Conservation (phyloP, 495 filamentous ascomycete genomes). For the Xylaria sp. region DNA sequence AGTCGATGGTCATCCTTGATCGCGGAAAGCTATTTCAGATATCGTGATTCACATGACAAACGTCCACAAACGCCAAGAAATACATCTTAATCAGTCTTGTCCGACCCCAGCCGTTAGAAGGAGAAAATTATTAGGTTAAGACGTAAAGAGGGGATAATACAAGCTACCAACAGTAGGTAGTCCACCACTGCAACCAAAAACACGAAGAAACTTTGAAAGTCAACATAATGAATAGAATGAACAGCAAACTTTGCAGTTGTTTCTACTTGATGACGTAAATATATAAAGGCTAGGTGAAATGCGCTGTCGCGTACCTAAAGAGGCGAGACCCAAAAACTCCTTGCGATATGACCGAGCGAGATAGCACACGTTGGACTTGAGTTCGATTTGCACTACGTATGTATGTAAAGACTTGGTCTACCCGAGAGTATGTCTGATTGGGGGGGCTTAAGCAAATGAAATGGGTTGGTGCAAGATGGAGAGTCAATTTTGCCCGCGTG, state of each 20-base stretch:
- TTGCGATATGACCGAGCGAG: not conserved
- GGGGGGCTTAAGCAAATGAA: not conserved
- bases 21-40: not conserved
- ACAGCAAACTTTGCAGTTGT: too few relatives aligned
- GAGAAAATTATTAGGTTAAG: not conserved
- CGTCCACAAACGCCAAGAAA: slow-evolving; percentile 11
- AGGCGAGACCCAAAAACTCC: not conserved
- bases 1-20: not conserved
- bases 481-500: not conserved
- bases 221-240: not conserved
- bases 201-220: too few relatives aligned
- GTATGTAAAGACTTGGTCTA: not conserved
- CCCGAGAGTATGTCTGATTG: not conserved
- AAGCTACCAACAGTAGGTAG: too few relatives aligned
- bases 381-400: not conserved
- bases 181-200: too few relatives aligned
- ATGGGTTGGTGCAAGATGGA: not conserved
- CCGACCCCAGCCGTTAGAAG: not conserved
- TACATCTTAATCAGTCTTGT: not conserved
- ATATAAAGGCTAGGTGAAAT: not conserved
- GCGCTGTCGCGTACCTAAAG: not conserved
- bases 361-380: not conserved
- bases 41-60: slow-evolving; percentile 16
- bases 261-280: not conserved
- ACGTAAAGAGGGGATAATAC: not conserved